Evolutionary conservation across 805 yeast genomes (phyloP), one percentile per base, ranked within the genome.

Genomic region (Blastobotrys peoriensis): DNA sequence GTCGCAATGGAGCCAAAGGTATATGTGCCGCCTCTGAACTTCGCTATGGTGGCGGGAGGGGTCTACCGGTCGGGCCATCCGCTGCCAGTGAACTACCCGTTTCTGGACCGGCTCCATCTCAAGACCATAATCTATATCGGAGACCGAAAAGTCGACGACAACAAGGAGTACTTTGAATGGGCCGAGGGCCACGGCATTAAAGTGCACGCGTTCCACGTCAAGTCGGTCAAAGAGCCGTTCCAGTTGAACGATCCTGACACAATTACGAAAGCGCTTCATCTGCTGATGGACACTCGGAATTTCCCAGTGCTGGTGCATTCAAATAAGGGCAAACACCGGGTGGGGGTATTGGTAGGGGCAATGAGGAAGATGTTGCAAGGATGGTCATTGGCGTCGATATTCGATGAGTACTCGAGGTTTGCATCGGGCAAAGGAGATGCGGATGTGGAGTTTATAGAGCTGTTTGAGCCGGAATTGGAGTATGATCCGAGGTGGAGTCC

Each of bases 311-410:
- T 91, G 45, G 76, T 91, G 9, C 98, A 93, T 62, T 87, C 96
- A 3, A 87, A 93, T 63, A 91, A 91, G 67, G 98, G 98, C n/a
- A 93, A 93, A 62, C 98, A 91, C 61, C 66, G 98, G 36, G 89
- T 87, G 2, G 98, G 98, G 0, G 89, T 93, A 1, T 69, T 89
- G 35, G 94, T 89, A n/a, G 98, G 96, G 0, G 72, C 87, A 23
- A 80, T 91, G 74, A 68, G 98, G 40, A 87, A 86, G 59, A 62
- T 83, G 42, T 66, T 88, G 38, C 96, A 88, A 63, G 94, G 94
- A 1, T 91, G 98, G 98, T 79, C 93, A 47, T 71, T 86, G 56
- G 81, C 95, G 42, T 95, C 96, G 1, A 83, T 87, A 4, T 93
- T 87, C 63, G 96, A 88, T 61, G 98, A 91, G 62, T 91, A 91